Base-by-base conservation (phyloP, 2,329 filamentous ascomycete genomes). In the Tolypocladium tundrense region DNA sequence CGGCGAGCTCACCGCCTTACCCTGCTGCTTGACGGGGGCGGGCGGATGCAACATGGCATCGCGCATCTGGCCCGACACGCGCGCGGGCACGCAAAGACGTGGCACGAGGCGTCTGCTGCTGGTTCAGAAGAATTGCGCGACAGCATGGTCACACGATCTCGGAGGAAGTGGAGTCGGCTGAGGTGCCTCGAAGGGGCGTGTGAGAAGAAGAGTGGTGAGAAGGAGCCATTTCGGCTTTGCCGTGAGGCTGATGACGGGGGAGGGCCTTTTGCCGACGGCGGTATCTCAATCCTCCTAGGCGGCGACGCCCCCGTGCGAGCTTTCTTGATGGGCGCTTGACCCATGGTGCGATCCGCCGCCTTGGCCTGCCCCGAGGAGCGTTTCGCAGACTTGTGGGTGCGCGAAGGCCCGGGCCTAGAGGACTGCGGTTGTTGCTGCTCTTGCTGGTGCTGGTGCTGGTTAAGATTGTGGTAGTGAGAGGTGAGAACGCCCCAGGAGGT, bases 191-290 rank as follows among this genome's bases (percentile, higher is more conserved):
- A 69, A 19, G 73, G 64, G 41, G 72, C 75, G 58, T 76, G 73
- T 11, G 79, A 80, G 65, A 81, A 82, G 69, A 82, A 82, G 33
- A 81, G 70, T 7, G 80, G 79, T 9, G 79, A 82, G 11, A 73
- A 71, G n/a, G 75, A 68, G 39, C 71, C 71, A 51, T 77, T 73
- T 35, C 68, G 65, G 39, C 62, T 62, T 14, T 62, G 55, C 45
- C 69, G 64, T 55, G 65, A 67, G 16, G 66, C 60, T 31, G 61
- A 57, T 59, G 57, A 43, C 21, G 21, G 48, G 6, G 59, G 33
- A 55, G 61, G 61, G 57, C 56, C 57, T 60, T 65, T 63, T 59
- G 67, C 62, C 24, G 63, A 59, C 40, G 66, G 64, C 52, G 72
- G 70, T 37, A 82, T 70, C 35, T 80, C 74, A 57, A 80, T 72